Evolutionary conservation across 352 stramenopile species (phyloP), one percentile per base, ranked within the genome.

Genomic region (Sclerospora graminicola): DNA sequence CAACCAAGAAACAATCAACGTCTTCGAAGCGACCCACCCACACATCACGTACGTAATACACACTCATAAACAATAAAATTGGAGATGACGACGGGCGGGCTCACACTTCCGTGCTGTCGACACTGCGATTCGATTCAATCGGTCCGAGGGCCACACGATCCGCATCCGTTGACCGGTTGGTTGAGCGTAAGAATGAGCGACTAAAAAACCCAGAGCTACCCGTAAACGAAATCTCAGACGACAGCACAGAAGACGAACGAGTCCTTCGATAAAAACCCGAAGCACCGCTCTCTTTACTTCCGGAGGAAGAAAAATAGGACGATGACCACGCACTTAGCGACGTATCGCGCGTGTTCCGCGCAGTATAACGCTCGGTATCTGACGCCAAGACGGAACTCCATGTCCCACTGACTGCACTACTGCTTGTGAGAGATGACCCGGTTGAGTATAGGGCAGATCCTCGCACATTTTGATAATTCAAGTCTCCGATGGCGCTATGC

Each of bases 311-410:
- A 5, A 63, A 41, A 9, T 73, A 54, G 0, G 65, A 53, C 20
- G 38, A 48, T 7, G 69, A 84, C 45, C 77, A 65, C 21, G 51
- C 64, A 53, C 72, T 88, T n/a, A 88, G 55, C 4, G 51, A 65
- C 24, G 76, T 86, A 38, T 89, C 76, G 7, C 76, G 76, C 11
- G 76, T 89, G 51, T 74, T 74, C 11, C 76, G 76, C 27, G 66
- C 76, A 8, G 53, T 43, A 10, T 47, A 51, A 14, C 53, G 35
- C 13, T 84, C 63, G 10, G 51, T 69, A 6, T 89, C 76, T 4
- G 76, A 89, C 24, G 59, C 73, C 31, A 89, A 46, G 16, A 89
- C 76, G 1, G 76, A 89, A 48, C 76, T 89, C 76, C 76, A 89
- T 14, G 69, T 73, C 15, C 74, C 66, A 19, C 76, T 89, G 15